phyloP scores from a whole-genome alignment of 768 basidiomycete genomes.

The Lyophyllum shimeji region DNA sequence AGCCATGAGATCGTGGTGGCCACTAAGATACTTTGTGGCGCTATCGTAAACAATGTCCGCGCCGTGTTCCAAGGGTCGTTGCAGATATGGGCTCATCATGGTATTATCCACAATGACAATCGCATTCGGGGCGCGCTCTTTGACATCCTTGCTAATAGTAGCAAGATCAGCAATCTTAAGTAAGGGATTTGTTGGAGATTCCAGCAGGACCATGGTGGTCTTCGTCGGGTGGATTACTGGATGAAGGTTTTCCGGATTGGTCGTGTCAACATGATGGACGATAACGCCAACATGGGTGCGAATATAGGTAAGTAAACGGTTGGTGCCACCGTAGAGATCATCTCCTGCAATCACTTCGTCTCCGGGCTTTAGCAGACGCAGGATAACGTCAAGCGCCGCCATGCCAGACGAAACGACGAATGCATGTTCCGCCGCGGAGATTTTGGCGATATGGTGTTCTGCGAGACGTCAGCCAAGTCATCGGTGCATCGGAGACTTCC shows the following conservation, averaged over 20 bases:
- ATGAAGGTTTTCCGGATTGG: constrained; percentile 61
- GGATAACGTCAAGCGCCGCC: constrained; percentile 95
- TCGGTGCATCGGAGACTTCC: constrained; percentile 4
- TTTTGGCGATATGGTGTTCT: constrained; percentile 98
- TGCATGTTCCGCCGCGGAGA: constrained; percentile 88
- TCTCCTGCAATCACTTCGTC: constrained; percentile 95
- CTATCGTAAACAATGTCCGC: constrained; percentile 98
- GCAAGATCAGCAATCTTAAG: constrained; percentile 93
- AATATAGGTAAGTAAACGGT: constrained; percentile 90
- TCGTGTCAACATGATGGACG: constrained; percentile 94
- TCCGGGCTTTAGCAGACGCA: constrained; percentile 92
- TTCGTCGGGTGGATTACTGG: constrained; percentile 68
- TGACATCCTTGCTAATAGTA: constrained; percentile 79
- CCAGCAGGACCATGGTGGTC: constrained; percentile 93
- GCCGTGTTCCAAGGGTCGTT: constrained; percentile 92
- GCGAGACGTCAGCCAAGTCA: constrained; percentile 7
- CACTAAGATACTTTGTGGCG: constrained; percentile 95
- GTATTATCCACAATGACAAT: constrained; percentile 94
- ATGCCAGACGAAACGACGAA: constrained; percentile 96
- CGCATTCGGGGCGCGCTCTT: constrained; percentile 77
- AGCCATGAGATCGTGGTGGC: constrained; percentile 99
- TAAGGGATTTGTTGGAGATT: constrained; percentile 96
- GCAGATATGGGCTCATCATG: constrained; percentile 99
- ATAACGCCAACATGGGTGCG: constrained; percentile 83
- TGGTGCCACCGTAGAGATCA: constrained; percentile 97